These are phyloP conservation scores for Saccharomycopsis oosterbeekiorum DNA, from an alignment of 805 yeast species.

Conservation along the genomic window DNA sequence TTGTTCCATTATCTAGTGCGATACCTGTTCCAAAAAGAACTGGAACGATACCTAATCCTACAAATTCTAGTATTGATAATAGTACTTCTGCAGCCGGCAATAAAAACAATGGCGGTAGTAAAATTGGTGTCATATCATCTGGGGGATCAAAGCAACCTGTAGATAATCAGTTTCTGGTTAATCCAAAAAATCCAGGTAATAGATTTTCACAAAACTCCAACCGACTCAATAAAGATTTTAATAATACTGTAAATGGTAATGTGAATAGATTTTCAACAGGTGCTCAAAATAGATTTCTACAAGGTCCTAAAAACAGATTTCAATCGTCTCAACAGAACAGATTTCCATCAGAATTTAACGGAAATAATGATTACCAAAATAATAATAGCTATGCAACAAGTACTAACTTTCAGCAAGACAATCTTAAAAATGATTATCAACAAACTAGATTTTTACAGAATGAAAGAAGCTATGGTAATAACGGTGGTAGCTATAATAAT, in stretches of 20 bases:
- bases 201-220: neutral
- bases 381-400: neutral
- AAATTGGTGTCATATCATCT: neutral
- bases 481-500: neutral
- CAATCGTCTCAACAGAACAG: neutral
- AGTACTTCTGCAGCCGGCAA: neutral
- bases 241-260: neutral
- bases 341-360: neutral
- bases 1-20: neutral
- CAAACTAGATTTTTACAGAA: neutral
- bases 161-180: neutral
- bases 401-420: neutral
- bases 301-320: neutral
- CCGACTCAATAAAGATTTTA: neutral
- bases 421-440: neutral
- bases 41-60: slow-evolving; percentile 1
- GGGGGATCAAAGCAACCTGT: neutral
- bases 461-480: neutral
- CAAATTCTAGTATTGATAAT: neutral
- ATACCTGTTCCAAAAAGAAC: slow-evolving; percentile 3
- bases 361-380: too few species aligned
- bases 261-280: neutral
- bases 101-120: neutral
- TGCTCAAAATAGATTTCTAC: neutral
- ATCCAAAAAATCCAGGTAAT: neutral